A percentile compares a stretch with the other conserved stretches of the same genome.
Evolutionary conservation across 768 basidiomycete species (phyloP).

Genomic region (Lactarius evosmus): DNA sequence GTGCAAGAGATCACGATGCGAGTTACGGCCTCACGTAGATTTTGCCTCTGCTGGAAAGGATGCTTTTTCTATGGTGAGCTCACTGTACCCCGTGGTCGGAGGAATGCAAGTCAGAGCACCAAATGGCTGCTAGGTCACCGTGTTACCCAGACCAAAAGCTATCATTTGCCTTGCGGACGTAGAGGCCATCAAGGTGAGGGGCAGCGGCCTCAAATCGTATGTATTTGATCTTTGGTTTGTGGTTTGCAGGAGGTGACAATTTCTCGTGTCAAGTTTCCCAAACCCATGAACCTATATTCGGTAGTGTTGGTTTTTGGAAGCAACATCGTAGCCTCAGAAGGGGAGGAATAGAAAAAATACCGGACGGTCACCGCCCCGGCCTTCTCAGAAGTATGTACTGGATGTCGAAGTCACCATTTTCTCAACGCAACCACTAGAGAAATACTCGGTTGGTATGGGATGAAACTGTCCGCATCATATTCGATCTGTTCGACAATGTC

Average conservation of each 20-base stretch:
- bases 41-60: constrained; percentile 21
- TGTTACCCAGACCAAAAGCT: background rate
- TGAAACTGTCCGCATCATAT: constrained; percentile 35
- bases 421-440: constrained; percentile 24
- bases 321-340: constrained; percentile 65
- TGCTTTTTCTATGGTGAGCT: constrained; percentile 7
- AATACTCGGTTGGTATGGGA: constrained; percentile 43
- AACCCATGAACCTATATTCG: constrained; percentile 48
- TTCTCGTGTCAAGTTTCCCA: constrained; percentile 52
- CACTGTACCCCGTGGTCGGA: too few relatives aligned
- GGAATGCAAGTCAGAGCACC: background rate
- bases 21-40: background rate
- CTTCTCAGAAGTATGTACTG: constrained; percentile 51
- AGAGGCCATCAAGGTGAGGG: constrained; percentile 19
- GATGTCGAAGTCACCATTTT: background rate
- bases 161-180: constrained; percentile 19
- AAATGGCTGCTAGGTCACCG: constrained; percentile 1
- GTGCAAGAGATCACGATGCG: background rate
- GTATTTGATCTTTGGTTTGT: background rate
- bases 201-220: background rate
- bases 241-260: constrained; percentile 48
- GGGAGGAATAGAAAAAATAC: constrained; percentile 63
- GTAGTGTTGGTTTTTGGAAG: constrained; percentile 49
- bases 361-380: constrained; percentile 61
- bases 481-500: constrained; percentile 38